phyloP scores from a whole-genome alignment of 208 protist genomes.

The Acanthamoeba castellanii region DNA sequence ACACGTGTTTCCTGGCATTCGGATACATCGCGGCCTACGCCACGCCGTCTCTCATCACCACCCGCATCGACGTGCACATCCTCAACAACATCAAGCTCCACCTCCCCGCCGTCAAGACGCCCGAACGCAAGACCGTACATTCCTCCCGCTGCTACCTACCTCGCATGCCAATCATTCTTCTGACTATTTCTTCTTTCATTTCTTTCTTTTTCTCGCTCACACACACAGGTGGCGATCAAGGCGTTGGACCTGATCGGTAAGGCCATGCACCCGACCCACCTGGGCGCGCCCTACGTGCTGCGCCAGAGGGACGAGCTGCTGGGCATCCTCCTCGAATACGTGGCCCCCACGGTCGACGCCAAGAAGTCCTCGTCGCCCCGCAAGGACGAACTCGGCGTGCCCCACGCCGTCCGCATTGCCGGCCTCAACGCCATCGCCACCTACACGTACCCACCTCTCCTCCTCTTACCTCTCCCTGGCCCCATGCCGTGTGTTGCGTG shows the following conservation, averaged over 20 bases:
- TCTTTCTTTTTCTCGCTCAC: not conserved
- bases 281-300: slow-evolving; percentile 65
- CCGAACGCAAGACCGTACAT: slow-evolving; percentile 71
- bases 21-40: slow-evolving; percentile 81
- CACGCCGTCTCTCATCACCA: slow-evolving; percentile 71
- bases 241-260: slow-evolving; percentile 81
- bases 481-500: not conserved
- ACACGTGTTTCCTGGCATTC: slow-evolving; percentile 76
- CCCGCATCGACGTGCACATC: slow-evolving; percentile 84
- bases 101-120: slow-evolving; percentile 67
- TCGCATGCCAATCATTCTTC: not conserved
- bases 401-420: slow-evolving; percentile 32
- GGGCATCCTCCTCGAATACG: slow-evolving; percentile 72
- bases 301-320: slow-evolving; percentile 81
- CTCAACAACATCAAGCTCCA: slow-evolving; percentile 75
- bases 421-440: slow-evolving; percentile 32
- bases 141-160: not conserved
- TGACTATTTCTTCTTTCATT: not conserved
- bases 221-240: slow-evolving; percentile 57
- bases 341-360: slow-evolving; percentile 42
- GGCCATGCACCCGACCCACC: slow-evolving; percentile 77
- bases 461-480: not conserved
- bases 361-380: slow-evolving; percentile 12
- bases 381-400: slow-evolving; percentile 8
- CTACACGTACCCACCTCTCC: not conserved